These are phyloP conservation scores for Podospora fimiseda DNA, from an alignment of 495 filamentous ascomycete genomes.

Conservation along the genomic window DNA sequence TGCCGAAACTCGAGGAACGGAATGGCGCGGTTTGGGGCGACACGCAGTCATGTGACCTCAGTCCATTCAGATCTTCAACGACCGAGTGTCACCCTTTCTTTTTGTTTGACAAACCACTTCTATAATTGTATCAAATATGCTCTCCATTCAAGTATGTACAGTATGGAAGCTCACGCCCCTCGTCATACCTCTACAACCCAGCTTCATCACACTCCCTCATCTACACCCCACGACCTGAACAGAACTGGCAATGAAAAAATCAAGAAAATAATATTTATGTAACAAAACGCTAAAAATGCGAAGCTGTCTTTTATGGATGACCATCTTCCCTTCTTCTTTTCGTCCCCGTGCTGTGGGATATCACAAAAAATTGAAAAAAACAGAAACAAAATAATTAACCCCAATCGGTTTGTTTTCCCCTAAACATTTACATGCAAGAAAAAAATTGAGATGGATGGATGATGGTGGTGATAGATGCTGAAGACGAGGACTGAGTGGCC, in stretches of 20 bases:
- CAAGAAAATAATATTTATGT: not conserved
- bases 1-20: not conserved
- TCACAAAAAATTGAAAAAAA: no score
- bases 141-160: not conserved
- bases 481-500: not conserved
- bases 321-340: not conserved
- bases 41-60: not conserved
- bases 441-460: no score
- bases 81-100: not conserved
- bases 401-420: no score
- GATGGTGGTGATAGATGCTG: no score
- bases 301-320: not conserved
- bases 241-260: not conserved
- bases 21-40: not conserved
- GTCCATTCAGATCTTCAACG: no score
- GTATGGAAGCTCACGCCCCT: no score
- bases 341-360: not conserved
- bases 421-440: no score
- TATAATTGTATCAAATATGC: not conserved
- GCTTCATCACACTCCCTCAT: no score
- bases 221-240: no score
- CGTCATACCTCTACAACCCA: no score
- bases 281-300: not conserved
- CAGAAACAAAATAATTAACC: no score
- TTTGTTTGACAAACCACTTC: not conserved